A percentile compares a stretch with the other conserved stretches of the same genome.
phyloP scores from a whole-genome alignment of 179 eudicot species.

The Silene coronaria region DNA sequence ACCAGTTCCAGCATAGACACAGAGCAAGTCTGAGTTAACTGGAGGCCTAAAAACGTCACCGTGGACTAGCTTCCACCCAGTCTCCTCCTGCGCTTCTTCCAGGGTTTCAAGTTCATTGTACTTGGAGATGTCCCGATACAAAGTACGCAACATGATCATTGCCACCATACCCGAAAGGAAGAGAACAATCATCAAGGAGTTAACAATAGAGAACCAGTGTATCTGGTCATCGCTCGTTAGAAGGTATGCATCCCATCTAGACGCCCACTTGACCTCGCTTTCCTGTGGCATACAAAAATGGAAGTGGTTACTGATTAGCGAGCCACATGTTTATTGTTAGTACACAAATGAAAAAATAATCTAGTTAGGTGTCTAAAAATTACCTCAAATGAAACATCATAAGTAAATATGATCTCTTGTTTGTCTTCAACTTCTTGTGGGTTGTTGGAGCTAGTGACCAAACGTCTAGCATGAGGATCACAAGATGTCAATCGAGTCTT shows the following conservation, averaged over 20 bases:
- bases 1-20: constrained; percentile 52
- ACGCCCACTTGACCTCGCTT: constrained; percentile 41
- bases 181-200: constrained; percentile 49
- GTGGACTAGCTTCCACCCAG: constrained; percentile 40
- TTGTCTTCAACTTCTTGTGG: constrained; percentile 49
- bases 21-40: constrained; percentile 34
- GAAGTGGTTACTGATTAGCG: not conserved
- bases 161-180: constrained; percentile 59
- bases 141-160: constrained; percentile 52
- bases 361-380: not conserved
- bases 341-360: not conserved
- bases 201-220: constrained; percentile 45
- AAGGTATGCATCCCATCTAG: constrained; percentile 40
- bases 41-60: constrained; percentile 51
- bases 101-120: constrained; percentile 47
- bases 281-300: constrained; percentile 22
- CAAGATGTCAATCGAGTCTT: constrained; percentile 39
- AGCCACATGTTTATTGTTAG: not conserved
- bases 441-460: constrained; percentile 38
- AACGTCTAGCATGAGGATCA: constrained; percentile 35
- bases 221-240: constrained; percentile 38
- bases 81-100: constrained; percentile 44
- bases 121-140: constrained; percentile 48
- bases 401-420: constrained; percentile 46
- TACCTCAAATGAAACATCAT: constrained; percentile 48